Conservation (phyloP, 257 asterid species). For the Solanum ossicruentum region DNA sequence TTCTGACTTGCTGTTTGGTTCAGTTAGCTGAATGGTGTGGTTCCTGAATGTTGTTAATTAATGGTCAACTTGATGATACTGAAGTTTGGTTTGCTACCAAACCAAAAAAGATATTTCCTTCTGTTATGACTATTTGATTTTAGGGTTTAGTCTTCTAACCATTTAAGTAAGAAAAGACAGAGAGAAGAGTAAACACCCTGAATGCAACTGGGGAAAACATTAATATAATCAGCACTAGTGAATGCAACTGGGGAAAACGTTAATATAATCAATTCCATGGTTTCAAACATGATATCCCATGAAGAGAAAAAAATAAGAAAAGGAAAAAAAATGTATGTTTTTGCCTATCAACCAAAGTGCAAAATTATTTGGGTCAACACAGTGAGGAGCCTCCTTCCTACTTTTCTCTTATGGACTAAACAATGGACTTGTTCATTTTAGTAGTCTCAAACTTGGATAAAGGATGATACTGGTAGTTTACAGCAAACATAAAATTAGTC, state of each 20-base stretch:
- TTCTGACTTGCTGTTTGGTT: not conserved
- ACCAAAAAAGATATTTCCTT: not conserved
- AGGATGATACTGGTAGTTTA: not conserved
- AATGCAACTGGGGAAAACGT: not conserved
- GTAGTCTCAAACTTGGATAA: not conserved
- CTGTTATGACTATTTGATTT: not conserved
- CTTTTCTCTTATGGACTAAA: not conserved
- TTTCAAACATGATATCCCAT: not conserved
- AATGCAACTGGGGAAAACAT: not conserved
- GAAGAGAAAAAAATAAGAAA: not conserved
- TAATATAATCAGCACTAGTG: not conserved
- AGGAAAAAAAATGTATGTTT: not conserved
- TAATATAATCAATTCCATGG: not conserved
- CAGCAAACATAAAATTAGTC: not conserved
- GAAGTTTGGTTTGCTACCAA: not conserved
- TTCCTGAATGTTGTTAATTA: not conserved
- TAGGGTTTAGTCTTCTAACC: not conserved
- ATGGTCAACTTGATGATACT: not conserved
- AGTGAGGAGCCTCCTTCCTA: not conserved
- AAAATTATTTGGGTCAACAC: not conserved
- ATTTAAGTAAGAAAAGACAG: not conserved
- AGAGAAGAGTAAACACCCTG: not conserved
- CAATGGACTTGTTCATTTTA: not conserved
- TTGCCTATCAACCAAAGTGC: not conserved
- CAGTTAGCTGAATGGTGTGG: not conserved